A percentile compares a stretch with the other conserved stretches of the same genome.
These are phyloP conservation scores for Umbelopsis vinacea DNA, from an alignment of 192 early-diverging fungal species.

Conservation along the genomic window DNA sequence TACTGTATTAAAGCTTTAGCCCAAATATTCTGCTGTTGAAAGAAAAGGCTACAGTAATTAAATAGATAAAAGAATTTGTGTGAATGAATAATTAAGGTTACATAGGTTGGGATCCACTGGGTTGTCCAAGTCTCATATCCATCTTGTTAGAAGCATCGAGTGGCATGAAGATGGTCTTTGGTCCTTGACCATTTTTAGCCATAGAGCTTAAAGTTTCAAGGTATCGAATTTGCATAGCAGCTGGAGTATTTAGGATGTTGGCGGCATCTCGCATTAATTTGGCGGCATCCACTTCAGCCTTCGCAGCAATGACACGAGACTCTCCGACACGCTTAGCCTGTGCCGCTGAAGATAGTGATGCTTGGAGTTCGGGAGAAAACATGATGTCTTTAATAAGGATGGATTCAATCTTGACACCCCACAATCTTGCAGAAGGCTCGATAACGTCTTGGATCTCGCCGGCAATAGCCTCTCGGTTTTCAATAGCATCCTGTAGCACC, in stretches of 20 bases:
- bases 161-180: slow-evolving; percentile 80
- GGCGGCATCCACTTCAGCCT: slow-evolving; percentile 85
- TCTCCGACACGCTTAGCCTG: slow-evolving; percentile 87
- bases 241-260: slow-evolving; percentile 83
- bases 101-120: not conserved
- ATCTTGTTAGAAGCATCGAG: not conserved
- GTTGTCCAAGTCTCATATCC: slow-evolving; percentile 3
- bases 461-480: slow-evolving; percentile 86
- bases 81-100: not conserved
- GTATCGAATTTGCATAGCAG: slow-evolving; percentile 79
- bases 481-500: slow-evolving; percentile 85
- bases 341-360: slow-evolving; percentile 84
- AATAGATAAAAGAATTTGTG: too few relatives aligned
- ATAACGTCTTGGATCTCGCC: slow-evolving; percentile 85
- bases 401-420: slow-evolving; percentile 82
- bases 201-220: slow-evolving; percentile 84
- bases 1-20: too few relatives aligned
- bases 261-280: slow-evolving; percentile 94
- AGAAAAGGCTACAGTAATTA: too few relatives aligned
- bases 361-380: slow-evolving; percentile 78
- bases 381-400: slow-evolving; percentile 89
- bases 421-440: slow-evolving; percentile 71
- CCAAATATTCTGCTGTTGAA: too few relatives aligned
- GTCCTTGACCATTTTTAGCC: slow-evolving; percentile 66
- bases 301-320: slow-evolving; percentile 86